A percentile compares a stretch with the other conserved stretches of the same genome.
Conservation (phyloP, 2,329 filamentous ascomycete species). For the Colletotrichum cereale region DNA sequence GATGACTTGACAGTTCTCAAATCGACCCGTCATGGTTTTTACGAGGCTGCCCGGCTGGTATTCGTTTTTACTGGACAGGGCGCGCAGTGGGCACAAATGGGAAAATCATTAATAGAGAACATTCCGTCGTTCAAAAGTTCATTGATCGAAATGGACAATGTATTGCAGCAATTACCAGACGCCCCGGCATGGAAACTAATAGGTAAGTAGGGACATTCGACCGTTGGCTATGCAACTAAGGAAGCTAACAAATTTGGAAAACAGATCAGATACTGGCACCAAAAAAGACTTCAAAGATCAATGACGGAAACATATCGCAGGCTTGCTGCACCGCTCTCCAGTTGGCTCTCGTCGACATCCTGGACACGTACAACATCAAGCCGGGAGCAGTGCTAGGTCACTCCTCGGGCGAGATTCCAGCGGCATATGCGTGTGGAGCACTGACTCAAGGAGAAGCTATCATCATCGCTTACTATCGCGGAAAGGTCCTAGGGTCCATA, state of each 20-base stretch:
- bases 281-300: conserved; percentile 12
- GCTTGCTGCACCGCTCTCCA: conserved; percentile 52
- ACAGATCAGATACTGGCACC: conserved; percentile 18
- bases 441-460: conserved; percentile 53
- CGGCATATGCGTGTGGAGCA: conserved; percentile 55
- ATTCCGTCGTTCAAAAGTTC: conserved; percentile 20
- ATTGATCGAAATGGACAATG: conserved; percentile 37
- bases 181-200: conserved; percentile 24
- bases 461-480: conserved; percentile 55
- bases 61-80: conserved; percentile 41
- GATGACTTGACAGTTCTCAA: conserved; percentile 26
- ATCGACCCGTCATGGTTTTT: conserved; percentile 42
- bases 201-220: conserved; percentile 11
- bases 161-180: conserved; percentile 10
- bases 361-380: conserved; percentile 48
- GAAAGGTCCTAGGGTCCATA: conserved; percentile 45
- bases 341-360: conserved; percentile 55
- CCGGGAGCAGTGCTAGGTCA: conserved; percentile 56
- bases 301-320: conserved; percentile 31
- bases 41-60: conserved; percentile 42
- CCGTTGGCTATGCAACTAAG: conserved; percentile 38
- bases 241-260: conserved; percentile 39
- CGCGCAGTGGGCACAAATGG: conserved; percentile 41
- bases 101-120: conserved; percentile 25
- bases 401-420: conserved; percentile 59